phyloP scores from a whole-genome alignment of 371 early-diverging fungal species.

The Mucor indicus region DNA sequence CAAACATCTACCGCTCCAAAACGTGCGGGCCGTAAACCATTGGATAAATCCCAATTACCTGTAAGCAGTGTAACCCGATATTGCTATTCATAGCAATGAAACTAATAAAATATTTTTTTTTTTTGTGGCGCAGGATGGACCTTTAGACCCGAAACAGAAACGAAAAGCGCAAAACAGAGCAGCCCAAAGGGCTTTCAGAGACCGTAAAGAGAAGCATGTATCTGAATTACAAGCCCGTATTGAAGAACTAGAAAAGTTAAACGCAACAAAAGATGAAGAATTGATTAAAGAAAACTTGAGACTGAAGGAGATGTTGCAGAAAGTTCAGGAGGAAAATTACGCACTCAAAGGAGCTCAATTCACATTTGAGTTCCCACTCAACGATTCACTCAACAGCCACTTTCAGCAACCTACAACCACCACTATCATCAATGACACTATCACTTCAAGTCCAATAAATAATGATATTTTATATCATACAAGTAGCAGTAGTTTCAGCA shows the following conservation, averaged over 20 bases:
- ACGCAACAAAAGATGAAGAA: conserved; percentile 21
- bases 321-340: conserved; percentile 41
- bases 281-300: conserved; percentile 29
- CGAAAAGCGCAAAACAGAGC: conserved; percentile 79
- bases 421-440: not conserved
- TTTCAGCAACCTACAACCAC: not conserved
- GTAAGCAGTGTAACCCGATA: conserved; percentile 16
- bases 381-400: not conserved
- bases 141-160: conserved; percentile 52
- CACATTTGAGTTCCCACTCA: conserved; percentile 41
- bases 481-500: conserved; percentile 15
- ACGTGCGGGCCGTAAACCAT: conserved; percentile 38
- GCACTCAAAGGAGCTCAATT: conserved; percentile 40
- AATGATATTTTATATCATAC: not conserved
- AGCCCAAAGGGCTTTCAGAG: conserved; percentile 77
- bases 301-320: conserved; percentile 28
- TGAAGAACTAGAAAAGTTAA: conserved; percentile 52
- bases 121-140: conserved; percentile 5
- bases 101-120: no score
- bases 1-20: conserved; percentile 22
- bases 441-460: not conserved
- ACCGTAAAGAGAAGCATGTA: conserved; percentile 71
- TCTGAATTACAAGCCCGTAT: conserved; percentile 62
- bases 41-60: conserved; percentile 23
- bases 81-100: not conserved